These are phyloP conservation scores for Paramyrothecium roridum DNA, from an alignment of 2,329 filamentous ascomycete genomes.

Conservation along the genomic window DNA sequence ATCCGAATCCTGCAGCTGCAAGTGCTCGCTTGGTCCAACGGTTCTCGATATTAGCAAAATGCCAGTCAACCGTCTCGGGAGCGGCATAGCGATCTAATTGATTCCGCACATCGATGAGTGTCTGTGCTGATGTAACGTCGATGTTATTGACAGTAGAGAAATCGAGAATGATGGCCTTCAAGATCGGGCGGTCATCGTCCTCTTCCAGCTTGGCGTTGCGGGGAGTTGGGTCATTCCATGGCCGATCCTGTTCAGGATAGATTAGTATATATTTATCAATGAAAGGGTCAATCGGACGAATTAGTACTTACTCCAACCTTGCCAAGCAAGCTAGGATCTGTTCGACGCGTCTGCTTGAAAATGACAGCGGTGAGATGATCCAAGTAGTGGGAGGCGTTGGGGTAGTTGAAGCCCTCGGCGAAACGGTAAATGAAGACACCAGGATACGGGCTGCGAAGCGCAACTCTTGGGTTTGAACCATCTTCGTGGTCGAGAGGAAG, in stretches of 20 bases:
- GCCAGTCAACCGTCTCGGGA: constrained; percentile 43
- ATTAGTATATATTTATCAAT: constrained; percentile 11
- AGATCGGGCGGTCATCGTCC: constrained; percentile 40
- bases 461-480: constrained; percentile 45
- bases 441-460: constrained; percentile 44
- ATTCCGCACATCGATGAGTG: constrained; percentile 51
- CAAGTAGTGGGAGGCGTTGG: constrained; percentile 49
- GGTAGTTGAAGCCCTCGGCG: constrained; percentile 54
- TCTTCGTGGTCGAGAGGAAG: constrained; percentile 47
- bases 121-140: constrained; percentile 53
- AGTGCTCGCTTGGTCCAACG: constrained; percentile 56
- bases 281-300: constrained; percentile 4
- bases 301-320: constrained; percentile 40
- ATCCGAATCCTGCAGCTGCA: constrained; percentile 51
- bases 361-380: constrained; percentile 45
- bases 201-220: constrained; percentile 25
- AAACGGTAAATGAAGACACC: constrained; percentile 56
- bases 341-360: constrained; percentile 42
- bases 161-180: constrained; percentile 55
- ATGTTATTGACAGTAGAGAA: constrained; percentile 53
- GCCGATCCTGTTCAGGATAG: constrained; percentile 36
- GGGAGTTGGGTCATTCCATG: constrained; percentile 53
- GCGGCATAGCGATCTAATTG: constrained; percentile 49
- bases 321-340: constrained; percentile 37
- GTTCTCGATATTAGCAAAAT: constrained; percentile 50